Base-by-base conservation (phyloP, 305 asterid species). In the Galium porrigens region DNA sequence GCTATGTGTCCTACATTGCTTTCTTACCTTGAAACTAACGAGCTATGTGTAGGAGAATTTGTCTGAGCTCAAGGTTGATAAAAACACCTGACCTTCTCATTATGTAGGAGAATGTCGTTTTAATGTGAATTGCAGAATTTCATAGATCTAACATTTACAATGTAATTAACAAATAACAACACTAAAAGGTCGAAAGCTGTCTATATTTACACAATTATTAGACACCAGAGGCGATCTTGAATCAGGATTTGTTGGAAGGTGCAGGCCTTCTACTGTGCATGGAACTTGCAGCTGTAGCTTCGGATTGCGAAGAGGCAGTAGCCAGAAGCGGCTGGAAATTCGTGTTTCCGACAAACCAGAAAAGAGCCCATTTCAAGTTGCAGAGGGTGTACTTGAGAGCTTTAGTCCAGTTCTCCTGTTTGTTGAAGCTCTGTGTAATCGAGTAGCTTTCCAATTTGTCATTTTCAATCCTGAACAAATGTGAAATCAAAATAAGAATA, bases 351-450 rank as follows among this genome's bases (percentile, higher is more conserved):
- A 94, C 91, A 66, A 94, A 94, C 99, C 99, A 94, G 85, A 83
- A 94, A 55, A 94, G 94, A 42, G 89, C 95, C 96, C 97, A 94
- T 76, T 94, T 89, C 81, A 94, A 82, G 81, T 89, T 82, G 80
- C 97, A 86, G 58, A 94, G 96, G 3, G 96, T 94, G 74, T 94
- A 89, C 76, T 94, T 94, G 61, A 94, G 96, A 77, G 99, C 99
- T 82, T 94, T 94, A 44, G 99, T 94, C 99, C 99, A 94, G 69
- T 86, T 83, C 73, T 89, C 99, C 49, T 67, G 97, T 69, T 94
- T 90, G 51, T 88, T 94, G 82, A 89, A 94, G 86, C 99, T 94
- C 73, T 87, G 96, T 0, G 97, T 90, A 53, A 94, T 94, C 18
- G 97, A 94, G 76, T 83, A 83, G 64, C 64, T 86, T 70, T 85